phyloP scores from a whole-genome alignment of 2,329 filamentous ascomycete genomes.

The Hypoxylon sp. region DNA sequence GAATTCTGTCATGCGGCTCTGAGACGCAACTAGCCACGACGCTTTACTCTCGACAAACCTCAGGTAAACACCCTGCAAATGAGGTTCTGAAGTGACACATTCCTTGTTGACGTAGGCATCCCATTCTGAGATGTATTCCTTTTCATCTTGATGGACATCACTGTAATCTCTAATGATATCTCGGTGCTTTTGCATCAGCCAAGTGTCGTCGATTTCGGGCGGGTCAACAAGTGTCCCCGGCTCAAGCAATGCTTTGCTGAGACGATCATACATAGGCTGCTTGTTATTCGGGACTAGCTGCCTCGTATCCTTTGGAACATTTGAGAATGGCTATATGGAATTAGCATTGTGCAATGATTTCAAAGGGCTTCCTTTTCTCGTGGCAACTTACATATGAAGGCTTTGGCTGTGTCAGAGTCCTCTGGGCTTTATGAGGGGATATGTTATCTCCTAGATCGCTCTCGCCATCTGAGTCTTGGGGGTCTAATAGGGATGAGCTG shows the following conservation, averaged over 20 bases:
- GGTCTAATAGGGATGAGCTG: constrained; percentile 44
- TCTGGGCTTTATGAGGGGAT: constrained; percentile 47
- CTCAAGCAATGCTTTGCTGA: constrained; percentile 68
- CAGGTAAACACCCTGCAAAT: constrained; percentile 67
- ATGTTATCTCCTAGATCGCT: constrained; percentile 48
- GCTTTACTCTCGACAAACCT: constrained; percentile 67
- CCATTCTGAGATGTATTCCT: constrained; percentile 73
- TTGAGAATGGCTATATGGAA: constrained; percentile 38
- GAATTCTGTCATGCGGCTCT: constrained; percentile 67
- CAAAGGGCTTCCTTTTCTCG: background rate
- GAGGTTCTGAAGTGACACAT: constrained; percentile 66
- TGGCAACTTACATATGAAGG: constrained; percentile 44
- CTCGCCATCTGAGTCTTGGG: constrained; percentile 48
- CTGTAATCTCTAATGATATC: constrained; percentile 71
- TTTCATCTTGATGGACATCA: constrained; percentile 68
- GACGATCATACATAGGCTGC: constrained; percentile 70
- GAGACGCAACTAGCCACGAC: constrained; percentile 65
- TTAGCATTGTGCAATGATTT: constrained; percentile 31
- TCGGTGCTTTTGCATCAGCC: constrained; percentile 72
- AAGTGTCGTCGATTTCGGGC: constrained; percentile 63
- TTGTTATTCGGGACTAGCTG: constrained; percentile 65
- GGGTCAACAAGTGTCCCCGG: constrained; percentile 65
- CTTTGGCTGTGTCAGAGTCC: constrained; percentile 41
- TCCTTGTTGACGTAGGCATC: constrained; percentile 68
- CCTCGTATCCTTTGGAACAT: constrained; percentile 53